phyloP scores from a whole-genome alignment of 805 yeast species.

The Priceomyces haplophilus region DNA sequence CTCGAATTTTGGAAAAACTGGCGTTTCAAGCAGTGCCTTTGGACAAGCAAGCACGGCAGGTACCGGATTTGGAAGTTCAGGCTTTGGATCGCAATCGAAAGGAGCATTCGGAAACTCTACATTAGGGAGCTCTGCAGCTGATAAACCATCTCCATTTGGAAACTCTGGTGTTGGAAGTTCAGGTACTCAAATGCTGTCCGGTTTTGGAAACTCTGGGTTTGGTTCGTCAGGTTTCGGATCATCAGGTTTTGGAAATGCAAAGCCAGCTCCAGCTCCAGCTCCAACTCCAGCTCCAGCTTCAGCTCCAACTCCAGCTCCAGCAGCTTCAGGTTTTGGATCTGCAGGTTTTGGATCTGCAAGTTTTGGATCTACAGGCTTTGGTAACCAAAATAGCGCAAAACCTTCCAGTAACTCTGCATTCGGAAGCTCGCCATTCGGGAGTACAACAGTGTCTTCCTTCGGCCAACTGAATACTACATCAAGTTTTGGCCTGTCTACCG shows the following conservation, averaged over 20 bases:
- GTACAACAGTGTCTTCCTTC: not conserved
- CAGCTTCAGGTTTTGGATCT: constrained; percentile 5
- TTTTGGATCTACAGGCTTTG: constrained; percentile 6
- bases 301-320: constrained; percentile 15
- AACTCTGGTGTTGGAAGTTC: constrained; percentile 1
- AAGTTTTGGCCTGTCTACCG: not conserved
- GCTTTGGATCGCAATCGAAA: constrained; percentile 7
- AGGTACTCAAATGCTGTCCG: constrained; percentile 4
- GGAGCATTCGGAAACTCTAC: not conserved
- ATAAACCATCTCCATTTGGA: constrained; percentile 2
- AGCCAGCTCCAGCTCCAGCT: constrained; percentile 2
- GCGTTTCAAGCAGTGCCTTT: constrained; percentile 15
- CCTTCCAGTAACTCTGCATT: constrained; percentile 10
- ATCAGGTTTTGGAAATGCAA: constrained; percentile 12
- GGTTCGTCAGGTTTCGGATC: constrained; percentile 9
- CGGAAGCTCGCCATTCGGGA: constrained; percentile 9
- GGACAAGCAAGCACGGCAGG: not conserved
- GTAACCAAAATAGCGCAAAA: not conserved
- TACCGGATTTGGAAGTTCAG: constrained; percentile 6
- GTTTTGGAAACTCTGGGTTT: constrained; percentile 4
- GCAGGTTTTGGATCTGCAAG: constrained; percentile 11
- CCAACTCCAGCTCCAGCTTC: constrained; percentile 1
- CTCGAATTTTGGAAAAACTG: constrained; percentile 12
- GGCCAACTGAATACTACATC: not conserved
- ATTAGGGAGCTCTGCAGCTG: not conserved